Base-by-base conservation (phyloP, 2,329 filamentous ascomycete species). In the Aspergillus brasiliensis region DNA sequence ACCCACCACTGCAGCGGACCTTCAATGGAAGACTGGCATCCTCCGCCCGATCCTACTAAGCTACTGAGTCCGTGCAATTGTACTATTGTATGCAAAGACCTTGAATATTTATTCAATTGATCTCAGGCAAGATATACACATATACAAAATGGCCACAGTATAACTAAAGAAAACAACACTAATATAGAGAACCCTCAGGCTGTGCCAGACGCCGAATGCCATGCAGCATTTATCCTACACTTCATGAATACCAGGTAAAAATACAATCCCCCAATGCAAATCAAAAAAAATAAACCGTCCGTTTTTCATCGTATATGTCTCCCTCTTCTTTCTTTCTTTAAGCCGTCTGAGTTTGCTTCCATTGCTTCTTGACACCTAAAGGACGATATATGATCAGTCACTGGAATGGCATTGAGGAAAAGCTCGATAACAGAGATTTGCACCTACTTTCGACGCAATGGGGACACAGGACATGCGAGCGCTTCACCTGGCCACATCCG, bases 381-480 rank as follows among this genome's bases (percentile, higher is more conserved):
- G 31, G 56, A 27, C 38, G 6, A 48, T 58, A 62, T 42, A 55
- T n/a, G 2, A 13, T 49, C 28, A 27, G 25, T 28, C 25, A 38
- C 49, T 57, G 6, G 54, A 57, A 57, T 58, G 61, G 54, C n/a
- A 48, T 13, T 5, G 11, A 48, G 19, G 19, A 2, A 7, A 37
- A 31, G n/a, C 38, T 10, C 6, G 3, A 19, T 13, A 23, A 13
- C 25, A 37, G 34, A 34, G 21, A 57, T 25, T 46, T 46, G 34
- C 34, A 79, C 88, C 71, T 84, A 96, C 93, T 90, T 76, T 86
- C 82, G 62, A 96, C 88, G 77, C 95, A 99, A 71, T 91, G 88
- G 19, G 92, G 88, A 77, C 95, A 99, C 65, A 99, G 76, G 37
- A 92, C 82, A 80, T 99, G 95, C 71, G 92, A 89, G 73, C 92